A percentile compares a stretch with the other conserved stretches of the same genome.
phyloP scores from a whole-genome alignment of 2,329 filamentous ascomycete species.

The Phyllosticta citribraziliensis region DNA sequence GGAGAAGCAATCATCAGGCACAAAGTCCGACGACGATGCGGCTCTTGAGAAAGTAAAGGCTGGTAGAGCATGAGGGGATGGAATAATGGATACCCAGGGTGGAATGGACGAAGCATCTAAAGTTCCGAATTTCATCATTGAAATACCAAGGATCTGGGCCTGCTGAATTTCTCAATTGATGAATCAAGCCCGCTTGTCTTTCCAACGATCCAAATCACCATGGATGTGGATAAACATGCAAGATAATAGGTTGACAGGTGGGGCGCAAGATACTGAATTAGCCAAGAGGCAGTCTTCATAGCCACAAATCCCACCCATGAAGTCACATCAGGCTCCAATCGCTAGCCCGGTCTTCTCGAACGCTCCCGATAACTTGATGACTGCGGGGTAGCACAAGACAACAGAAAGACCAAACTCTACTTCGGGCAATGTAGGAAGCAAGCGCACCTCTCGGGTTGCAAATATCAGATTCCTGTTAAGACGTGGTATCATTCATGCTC shows the following conservation, averaged over 20 bases:
- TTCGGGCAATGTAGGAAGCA: background rate
- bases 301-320: too few species aligned
- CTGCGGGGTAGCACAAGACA: background rate
- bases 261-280: too few species aligned
- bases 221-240: too few species aligned
- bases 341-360: too few species aligned
- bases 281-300: too few species aligned
- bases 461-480: background rate
- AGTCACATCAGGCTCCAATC: too few species aligned
- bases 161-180: background rate
- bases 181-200: too few species aligned
- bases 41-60: background rate
- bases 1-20: background rate
- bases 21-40: background rate
- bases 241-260: too few species aligned
- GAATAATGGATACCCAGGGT: background rate
- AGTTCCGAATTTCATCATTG: background rate
- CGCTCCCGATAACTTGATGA: background rate
- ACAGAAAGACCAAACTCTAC: background rate
- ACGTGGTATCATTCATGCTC: constrained; percentile 7
- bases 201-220: too few species aligned
- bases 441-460: background rate
- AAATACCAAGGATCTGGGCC: background rate
- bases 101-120: background rate
- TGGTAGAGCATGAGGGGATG: background rate